These are phyloP conservation scores for Medicago truncatula DNA, from an alignment of 306 rosid species.

Conservation along the genomic window DNA sequence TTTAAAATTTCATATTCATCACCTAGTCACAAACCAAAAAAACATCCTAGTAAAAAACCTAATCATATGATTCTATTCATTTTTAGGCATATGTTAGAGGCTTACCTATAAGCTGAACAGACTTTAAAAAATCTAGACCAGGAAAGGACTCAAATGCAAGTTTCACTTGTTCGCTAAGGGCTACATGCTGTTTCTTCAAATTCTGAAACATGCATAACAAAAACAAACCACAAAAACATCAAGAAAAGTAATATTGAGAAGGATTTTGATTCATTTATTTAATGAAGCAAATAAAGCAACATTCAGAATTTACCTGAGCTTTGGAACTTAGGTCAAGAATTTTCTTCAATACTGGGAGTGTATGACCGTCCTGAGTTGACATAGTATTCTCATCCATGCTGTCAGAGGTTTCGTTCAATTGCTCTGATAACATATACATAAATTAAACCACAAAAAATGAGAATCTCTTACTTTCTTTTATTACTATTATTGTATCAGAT, in stretches of 20 bases:
- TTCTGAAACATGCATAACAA: slow-evolving; percentile 47
- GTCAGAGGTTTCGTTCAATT: slow-evolving; percentile 45
- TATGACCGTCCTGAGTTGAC: slow-evolving; percentile 58
- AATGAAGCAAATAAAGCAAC: neutral
- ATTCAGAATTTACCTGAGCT: slow-evolving; percentile 56
- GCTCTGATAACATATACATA: slow-evolving; percentile 27
- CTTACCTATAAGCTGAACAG: slow-evolving; percentile 73
- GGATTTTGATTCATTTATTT: neutral
- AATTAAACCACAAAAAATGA: neutral
- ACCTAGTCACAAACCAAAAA: slow-evolving; percentile 55
- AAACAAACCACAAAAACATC: neutral
- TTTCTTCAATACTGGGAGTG: slow-evolving; percentile 82
- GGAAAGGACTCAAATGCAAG: slow-evolving; percentile 56
- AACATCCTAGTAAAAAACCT: neutral
- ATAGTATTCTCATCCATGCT: slow-evolving; percentile 47
- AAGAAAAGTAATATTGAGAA: neutral
- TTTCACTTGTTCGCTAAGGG: slow-evolving; percentile 66
- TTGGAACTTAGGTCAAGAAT: slow-evolving; percentile 64
- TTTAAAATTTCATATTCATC: slow-evolving; percentile 68
- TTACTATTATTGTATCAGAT: neutral
- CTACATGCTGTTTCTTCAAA: slow-evolving; percentile 67
- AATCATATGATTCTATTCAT: neutral
- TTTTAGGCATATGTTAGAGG: slow-evolving; percentile 5
- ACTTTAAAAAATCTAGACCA: slow-evolving; percentile 58
- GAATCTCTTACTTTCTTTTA: neutral